Evolutionary conservation across 2,329 filamentous ascomycete species (phyloP).

Genomic region (Hypoxylon sp.): DNA sequence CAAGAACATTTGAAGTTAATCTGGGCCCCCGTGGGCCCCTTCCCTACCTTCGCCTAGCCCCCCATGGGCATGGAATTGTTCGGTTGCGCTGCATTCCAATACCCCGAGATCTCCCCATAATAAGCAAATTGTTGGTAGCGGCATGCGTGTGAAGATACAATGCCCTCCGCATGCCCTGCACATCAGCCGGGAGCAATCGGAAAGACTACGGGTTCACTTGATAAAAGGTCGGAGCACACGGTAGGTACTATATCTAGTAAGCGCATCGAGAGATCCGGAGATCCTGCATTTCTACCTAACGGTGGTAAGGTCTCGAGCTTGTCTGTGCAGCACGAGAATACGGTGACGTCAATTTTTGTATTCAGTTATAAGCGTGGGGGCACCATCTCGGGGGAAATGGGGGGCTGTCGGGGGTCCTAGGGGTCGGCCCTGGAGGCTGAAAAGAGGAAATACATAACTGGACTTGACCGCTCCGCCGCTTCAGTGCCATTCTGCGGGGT

Average conservation of each 20-base stretch:
- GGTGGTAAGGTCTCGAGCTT: constrained; percentile 8
- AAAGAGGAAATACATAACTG: constrained; percentile 17
- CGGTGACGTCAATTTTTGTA: constrained; percentile 34
- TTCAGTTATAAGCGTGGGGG: constrained; percentile 19
- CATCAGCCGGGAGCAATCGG: constrained; percentile 40
- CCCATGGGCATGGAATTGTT: constrained; percentile 30
- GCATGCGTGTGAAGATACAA: constrained; percentile 17
- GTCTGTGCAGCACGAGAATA: constrained; percentile 14
- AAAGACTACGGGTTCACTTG: constrained; percentile 9
- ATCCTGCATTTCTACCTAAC: constrained; percentile 36
- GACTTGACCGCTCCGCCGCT: constrained; percentile 4
- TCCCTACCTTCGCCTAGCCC: neutral
- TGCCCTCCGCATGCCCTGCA: constrained; percentile 5
- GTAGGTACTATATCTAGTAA: constrained; percentile 35
- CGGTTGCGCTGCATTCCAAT: constrained; percentile 34
- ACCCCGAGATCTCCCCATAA: constrained; percentile 38
- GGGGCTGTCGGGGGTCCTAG: constrained; percentile 9
- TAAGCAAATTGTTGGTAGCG: constrained; percentile 20
- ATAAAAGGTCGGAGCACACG: constrained; percentile 9
- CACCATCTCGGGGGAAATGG: constrained; percentile 24
- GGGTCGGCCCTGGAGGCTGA: constrained; percentile 31
- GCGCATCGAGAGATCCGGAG: constrained; percentile 19
- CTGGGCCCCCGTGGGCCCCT: constrained; percentile 25
- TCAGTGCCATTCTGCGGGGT: constrained; percentile 21
- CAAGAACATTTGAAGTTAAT: constrained; percentile 20